Conservation (phyloP, 768 basidiomycete species). For the Leccinum longicurvipes region DNA sequence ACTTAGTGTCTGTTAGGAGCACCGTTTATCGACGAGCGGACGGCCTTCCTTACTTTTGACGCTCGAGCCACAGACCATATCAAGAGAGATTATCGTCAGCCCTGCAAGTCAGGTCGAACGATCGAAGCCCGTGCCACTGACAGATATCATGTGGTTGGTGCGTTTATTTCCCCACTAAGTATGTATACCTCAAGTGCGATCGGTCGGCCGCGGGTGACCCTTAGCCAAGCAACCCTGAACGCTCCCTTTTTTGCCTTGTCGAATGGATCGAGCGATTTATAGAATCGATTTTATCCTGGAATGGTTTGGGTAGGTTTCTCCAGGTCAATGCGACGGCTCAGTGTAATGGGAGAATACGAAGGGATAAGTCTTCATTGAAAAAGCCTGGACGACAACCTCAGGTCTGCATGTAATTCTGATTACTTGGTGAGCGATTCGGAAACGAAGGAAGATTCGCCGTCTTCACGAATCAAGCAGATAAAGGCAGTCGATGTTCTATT, state of each 20-base stretch:
- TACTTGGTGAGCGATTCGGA: constrained; percentile 13
- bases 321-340: constrained; percentile 9
- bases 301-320: background rate
- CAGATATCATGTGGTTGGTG: constrained; percentile 35
- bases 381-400: constrained; percentile 18
- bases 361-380: constrained; percentile 5
- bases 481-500: constrained; percentile 31
- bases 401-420: constrained; percentile 11
- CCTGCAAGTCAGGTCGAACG: background rate
- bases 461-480: constrained; percentile 42
- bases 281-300: background rate
- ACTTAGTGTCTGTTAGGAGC: constrained; percentile 26
- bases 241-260: background rate
- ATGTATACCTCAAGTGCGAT: constrained; percentile 31
- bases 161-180: constrained; percentile 34
- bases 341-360: background rate
- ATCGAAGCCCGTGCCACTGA: constrained; percentile 38
- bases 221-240: constrained; percentile 15
- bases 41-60: constrained; percentile 30
- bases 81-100: background rate
- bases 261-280: background rate
- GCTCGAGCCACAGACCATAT: constrained; percentile 42
- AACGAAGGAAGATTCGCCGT: constrained; percentile 26
- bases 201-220: constrained; percentile 37
- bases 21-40: constrained; percentile 33